A percentile compares a stretch with the other conserved stretches of the same genome.
phyloP scores from a whole-genome alignment of 2,329 filamentous ascomycete genomes.

The Aureobasidium melanogenum region DNA sequence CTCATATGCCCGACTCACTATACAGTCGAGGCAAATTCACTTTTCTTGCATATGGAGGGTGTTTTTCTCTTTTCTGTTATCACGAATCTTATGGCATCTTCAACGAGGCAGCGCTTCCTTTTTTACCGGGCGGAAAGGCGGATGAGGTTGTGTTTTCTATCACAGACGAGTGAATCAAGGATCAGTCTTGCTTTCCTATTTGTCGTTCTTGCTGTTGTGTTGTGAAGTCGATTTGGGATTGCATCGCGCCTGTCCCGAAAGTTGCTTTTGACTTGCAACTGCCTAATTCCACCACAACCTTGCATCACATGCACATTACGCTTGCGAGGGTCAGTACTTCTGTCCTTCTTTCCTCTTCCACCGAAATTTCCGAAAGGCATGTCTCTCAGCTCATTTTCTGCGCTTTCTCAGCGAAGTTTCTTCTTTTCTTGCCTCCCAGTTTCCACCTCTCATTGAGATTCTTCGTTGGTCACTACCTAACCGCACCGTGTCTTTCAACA shows the following conservation, averaged over 20 bases:
- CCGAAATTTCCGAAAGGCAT: background rate
- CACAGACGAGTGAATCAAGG: background rate
- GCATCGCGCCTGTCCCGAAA: background rate
- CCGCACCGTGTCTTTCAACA: background rate
- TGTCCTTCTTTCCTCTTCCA: background rate
- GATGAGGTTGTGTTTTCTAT: background rate
- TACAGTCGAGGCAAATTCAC: background rate
- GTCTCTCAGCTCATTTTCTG: background rate
- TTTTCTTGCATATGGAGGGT: background rate
- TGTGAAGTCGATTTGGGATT: background rate
- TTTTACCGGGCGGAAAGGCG: background rate
- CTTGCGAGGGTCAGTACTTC: background rate
- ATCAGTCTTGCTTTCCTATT: background rate
- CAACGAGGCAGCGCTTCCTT: conserved; percentile 6
- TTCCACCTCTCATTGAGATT: background rate
- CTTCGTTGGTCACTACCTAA: background rate
- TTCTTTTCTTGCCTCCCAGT: background rate
- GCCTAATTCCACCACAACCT: background rate
- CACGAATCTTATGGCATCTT: conserved; percentile 7
- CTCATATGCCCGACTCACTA: background rate
- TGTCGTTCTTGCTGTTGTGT: background rate
- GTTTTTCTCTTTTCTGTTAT: background rate
- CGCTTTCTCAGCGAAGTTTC: background rate
- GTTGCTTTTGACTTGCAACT: background rate
- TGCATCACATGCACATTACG: background rate